phyloP scores from a whole-genome alignment of 306 rosid genomes.

The Carpinus fangiana region DNA sequence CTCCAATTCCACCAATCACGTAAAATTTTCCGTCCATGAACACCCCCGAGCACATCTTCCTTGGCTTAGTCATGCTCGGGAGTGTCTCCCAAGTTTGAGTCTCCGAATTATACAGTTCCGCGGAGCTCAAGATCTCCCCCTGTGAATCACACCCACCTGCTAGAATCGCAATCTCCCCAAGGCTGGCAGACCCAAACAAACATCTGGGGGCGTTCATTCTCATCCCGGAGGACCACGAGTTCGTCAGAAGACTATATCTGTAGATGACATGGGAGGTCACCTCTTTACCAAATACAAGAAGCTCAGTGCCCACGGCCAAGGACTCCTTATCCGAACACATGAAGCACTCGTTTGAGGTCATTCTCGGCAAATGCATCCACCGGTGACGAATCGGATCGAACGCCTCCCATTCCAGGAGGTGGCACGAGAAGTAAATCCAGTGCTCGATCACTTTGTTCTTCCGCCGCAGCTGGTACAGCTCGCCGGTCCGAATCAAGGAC shows the following conservation, averaged over 20 bases:
- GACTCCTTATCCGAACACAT: slow-evolving; percentile 91
- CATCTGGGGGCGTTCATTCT: slow-evolving; percentile 87
- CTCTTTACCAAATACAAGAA: slow-evolving; percentile 89
- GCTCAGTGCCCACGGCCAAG: slow-evolving; percentile 94
- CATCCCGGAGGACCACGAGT: slow-evolving; percentile 81
- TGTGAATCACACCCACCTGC: slow-evolving; percentile 93
- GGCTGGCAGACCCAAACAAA: slow-evolving; percentile 92
- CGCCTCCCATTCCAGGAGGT: slow-evolving; percentile 88
- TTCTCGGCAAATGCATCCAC: slow-evolving; percentile 92
- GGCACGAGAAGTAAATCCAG: slow-evolving; percentile 87
- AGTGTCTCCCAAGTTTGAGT: slow-evolving; percentile 66
- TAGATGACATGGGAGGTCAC: slow-evolving; percentile 61
- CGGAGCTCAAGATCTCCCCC: slow-evolving; percentile 68
- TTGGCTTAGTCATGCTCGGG: slow-evolving; percentile 70
- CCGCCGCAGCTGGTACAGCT: slow-evolving; percentile 76
- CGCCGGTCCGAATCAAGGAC: slow-evolving; percentile 63
- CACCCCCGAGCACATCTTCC: slow-evolving; percentile 94
- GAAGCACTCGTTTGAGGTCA: slow-evolving; percentile 86
- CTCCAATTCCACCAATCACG: slow-evolving; percentile 87
- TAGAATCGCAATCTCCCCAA: slow-evolving; percentile 82
- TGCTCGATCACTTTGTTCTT: slow-evolving; percentile 68
- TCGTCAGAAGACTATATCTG: slow-evolving; percentile 82
- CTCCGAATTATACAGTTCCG: slow-evolving; percentile 84
- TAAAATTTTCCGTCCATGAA: slow-evolving; percentile 84
- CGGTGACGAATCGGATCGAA: slow-evolving; percentile 65